Evolutionary conservation across 352 stramenopile species (phyloP).

Genomic region (Globisporangium recalcitrans): DNA sequence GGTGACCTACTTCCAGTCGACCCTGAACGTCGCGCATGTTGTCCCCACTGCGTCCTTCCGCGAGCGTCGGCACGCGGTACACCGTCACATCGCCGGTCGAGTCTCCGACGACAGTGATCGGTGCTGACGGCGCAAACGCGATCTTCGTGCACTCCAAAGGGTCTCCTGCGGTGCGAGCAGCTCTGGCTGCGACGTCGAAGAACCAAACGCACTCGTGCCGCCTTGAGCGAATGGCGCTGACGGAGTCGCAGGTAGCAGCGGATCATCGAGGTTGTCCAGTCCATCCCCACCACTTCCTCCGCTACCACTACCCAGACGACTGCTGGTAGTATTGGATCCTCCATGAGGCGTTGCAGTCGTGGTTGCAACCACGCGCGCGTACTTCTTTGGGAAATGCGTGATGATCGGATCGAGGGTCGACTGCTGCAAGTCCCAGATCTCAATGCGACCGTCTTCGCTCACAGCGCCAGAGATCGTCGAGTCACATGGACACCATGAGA

Average conservation of each 20-base stretch:
- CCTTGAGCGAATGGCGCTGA: neutral
- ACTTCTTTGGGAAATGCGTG: slow-evolving; percentile 68
- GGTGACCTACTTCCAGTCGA: slow-evolving; percentile 60
- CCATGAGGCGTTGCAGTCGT: slow-evolving; percentile 5
- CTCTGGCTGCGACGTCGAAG: slow-evolving; percentile 11
- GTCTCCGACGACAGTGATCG: slow-evolving; percentile 73
- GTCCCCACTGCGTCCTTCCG: slow-evolving; percentile 17
- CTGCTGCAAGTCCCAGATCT: slow-evolving; percentile 88
- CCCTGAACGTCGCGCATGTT: slow-evolving; percentile 38
- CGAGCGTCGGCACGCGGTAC: slow-evolving; percentile 52
- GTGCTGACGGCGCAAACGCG: slow-evolving; percentile 60
- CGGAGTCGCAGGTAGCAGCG: neutral
- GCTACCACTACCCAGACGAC: slow-evolving; percentile 12
- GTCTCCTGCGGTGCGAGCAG: slow-evolving; percentile 23
- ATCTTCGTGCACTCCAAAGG: slow-evolving; percentile 64
- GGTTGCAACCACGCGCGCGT: slow-evolving; percentile 12
- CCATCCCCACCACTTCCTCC: neutral
- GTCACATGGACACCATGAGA: slow-evolving; percentile 83
- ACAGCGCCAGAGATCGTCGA: slow-evolving; percentile 83
- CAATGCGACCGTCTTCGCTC: slow-evolving; percentile 86
- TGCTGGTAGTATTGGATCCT: slow-evolving; percentile 10
- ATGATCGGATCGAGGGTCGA: slow-evolving; percentile 84
- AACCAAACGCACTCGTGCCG: slow-evolving; percentile 2
- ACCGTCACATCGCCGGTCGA: slow-evolving; percentile 70
- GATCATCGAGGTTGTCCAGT: slow-evolving; percentile 8